These are phyloP conservation scores for Postia placenta DNA, from an alignment of 768 basidiomycete species.

Conservation along the genomic window DNA sequence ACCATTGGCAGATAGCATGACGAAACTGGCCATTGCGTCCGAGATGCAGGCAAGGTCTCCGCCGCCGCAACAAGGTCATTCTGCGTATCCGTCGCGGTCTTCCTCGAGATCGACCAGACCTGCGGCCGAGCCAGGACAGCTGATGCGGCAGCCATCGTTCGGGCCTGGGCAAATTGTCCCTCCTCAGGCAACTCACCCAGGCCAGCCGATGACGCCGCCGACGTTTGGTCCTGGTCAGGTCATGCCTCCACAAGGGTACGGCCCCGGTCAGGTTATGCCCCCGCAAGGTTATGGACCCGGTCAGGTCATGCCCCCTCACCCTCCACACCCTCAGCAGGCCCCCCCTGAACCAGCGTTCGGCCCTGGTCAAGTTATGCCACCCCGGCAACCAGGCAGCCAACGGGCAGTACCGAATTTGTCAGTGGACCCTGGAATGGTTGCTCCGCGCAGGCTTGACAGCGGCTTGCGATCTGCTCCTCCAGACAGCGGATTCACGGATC, in stretches of 20 bases:
- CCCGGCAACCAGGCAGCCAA: neutral
- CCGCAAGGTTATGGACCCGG: neutral
- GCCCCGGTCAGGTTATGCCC: constrained; percentile 13
- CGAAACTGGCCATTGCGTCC: constrained; percentile 7
- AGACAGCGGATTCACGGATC: neutral
- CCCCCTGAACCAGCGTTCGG: neutral
- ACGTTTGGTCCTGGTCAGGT: constrained; percentile 16
- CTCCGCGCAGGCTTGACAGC: constrained; percentile 6
- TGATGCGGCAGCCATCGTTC: constrained; percentile 25
- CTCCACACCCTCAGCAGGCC: neutral
- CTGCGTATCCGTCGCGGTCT: neutral
- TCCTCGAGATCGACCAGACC: constrained; percentile 16
- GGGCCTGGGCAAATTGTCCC: constrained; percentile 19
- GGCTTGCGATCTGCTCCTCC: constrained; percentile 5
- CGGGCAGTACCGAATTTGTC: neutral
- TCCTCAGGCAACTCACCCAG: constrained; percentile 26
- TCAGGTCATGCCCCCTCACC: constrained; percentile 15
- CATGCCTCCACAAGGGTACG: constrained; percentile 1
- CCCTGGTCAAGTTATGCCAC: constrained; percentile 13
- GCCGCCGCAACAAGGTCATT: neutral
- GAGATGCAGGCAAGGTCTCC: constrained; percentile 6
- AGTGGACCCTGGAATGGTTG: neutral
- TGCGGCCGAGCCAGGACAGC: neutral
- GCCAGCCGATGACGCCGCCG: constrained; percentile 15
- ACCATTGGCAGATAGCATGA: constrained; percentile 8